Conservation (phyloP, 768 basidiomycete species). For the Agrocybe praecox region DNA sequence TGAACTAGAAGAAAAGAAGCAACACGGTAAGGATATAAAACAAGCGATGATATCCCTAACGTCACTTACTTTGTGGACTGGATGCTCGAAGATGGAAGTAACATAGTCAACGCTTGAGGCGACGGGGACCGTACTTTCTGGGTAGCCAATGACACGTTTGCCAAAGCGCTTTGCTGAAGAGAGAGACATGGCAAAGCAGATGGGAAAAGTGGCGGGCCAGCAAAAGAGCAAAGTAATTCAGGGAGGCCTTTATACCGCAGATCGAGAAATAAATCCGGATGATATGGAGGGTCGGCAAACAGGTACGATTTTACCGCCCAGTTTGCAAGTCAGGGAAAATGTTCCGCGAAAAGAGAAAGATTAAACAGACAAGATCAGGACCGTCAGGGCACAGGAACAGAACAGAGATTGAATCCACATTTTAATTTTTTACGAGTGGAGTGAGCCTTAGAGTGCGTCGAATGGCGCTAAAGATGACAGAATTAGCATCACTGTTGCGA, state of each 20-base stretch:
- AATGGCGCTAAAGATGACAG: slow-evolving; percentile 7
- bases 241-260: slow-evolving; percentile 14
- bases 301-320: background rate
- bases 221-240: slow-evolving; percentile 6
- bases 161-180: slow-evolving; percentile 45
- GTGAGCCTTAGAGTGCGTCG: no score
- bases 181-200: slow-evolving; percentile 20
- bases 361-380: background rate
- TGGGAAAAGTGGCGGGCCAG: slow-evolving; percentile 4
- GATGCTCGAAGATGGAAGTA: slow-evolving; percentile 38
- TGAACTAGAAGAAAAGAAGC: slow-evolving; percentile 40
- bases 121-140: slow-evolving; percentile 60
- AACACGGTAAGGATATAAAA: slow-evolving; percentile 2
- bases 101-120: slow-evolving; percentile 64
- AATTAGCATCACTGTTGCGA: slow-evolving; percentile 21
- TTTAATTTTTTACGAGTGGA: no score
- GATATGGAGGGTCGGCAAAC: background rate
- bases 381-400: background rate
- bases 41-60: slow-evolving; percentile 1
- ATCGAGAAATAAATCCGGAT: background rate
- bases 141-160: slow-evolving; percentile 62
- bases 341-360: background rate
- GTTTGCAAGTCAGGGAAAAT: background rate
- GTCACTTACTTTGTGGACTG: slow-evolving; percentile 46
- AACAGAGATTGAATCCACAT: no score